Evolutionary conservation across 202 grass and related monocot genomes (phyloP).

Genomic region (Zizania palustris): DNA sequence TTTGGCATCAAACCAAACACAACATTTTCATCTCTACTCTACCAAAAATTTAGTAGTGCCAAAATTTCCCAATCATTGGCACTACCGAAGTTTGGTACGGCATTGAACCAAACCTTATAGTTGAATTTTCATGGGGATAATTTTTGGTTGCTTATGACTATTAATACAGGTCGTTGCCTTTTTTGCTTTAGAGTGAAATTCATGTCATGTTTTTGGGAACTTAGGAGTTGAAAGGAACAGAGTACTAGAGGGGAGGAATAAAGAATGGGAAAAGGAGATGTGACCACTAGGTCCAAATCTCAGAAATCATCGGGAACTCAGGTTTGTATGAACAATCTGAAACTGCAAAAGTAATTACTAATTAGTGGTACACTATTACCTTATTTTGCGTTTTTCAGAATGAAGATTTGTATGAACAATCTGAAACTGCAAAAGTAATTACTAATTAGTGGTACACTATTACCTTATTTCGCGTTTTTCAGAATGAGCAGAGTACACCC

Average conservation of each 20-base stretch:
- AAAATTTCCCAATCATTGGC: no score
- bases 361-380: slow-evolving; percentile 39
- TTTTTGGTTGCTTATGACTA: slow-evolving; percentile 27
- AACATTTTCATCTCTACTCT: no score
- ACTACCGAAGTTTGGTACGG: no score
- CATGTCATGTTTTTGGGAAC: slow-evolving; percentile 1
- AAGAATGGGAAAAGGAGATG: slow-evolving; percentile 63
- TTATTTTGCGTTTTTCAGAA: slow-evolving; percentile 56
- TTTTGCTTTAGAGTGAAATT: slow-evolving; percentile 32
- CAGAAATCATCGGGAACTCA: slow-evolving; percentile 54
- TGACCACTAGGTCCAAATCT: slow-evolving; percentile 56
- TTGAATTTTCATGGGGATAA: slow-evolving; percentile 8
- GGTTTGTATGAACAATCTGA: slow-evolving; percentile 45
- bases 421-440: slow-evolving; percentile 32
- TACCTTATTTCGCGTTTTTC: slow-evolving; percentile 53
- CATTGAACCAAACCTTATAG: no score
- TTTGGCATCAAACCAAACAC: no score
- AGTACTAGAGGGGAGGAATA: slow-evolving; percentile 36
- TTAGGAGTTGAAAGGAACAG: slow-evolving; percentile 35
- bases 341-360: slow-evolving; percentile 31
- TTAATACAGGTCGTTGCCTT: slow-evolving; percentile 2
- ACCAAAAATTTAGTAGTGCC: no score
- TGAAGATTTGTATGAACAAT: slow-evolving; percentile 49
- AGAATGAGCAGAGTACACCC: slow-evolving; percentile 55
- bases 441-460: slow-evolving; percentile 31